Percentiles rank a stretch among this genome's conserved stretches.
Evolutionary conservation across 495 filamentous ascomycete genomes (phyloP).

Genomic region (Rhizodiscina lignyota): DNA sequence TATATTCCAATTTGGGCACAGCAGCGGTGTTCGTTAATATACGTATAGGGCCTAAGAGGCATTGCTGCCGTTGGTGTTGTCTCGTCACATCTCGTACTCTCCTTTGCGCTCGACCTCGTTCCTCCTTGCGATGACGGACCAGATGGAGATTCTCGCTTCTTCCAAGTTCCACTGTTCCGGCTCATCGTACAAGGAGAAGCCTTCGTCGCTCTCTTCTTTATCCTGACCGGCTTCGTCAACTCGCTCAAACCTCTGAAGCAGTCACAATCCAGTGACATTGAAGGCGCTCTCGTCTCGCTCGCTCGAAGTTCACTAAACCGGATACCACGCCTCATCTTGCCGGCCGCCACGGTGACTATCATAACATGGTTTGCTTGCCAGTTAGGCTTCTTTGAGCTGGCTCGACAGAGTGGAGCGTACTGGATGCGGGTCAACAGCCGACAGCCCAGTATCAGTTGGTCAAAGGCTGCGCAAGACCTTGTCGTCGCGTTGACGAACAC

Average conservation of each 20-base stretch:
- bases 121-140: neutral
- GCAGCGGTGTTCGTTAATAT: too few relatives aligned
- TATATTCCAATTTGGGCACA: too few relatives aligned
- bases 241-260: neutral
- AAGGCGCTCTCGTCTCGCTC: neutral
- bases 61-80: neutral
- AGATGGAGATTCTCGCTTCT: neutral
- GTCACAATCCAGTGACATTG: neutral
- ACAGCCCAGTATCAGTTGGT: too few relatives aligned
- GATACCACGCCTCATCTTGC: neutral
- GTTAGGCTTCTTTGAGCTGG: neutral
- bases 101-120: neutral
- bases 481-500: constrained; percentile 3
- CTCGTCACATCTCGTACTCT: neutral
- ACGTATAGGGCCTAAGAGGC: neutral
- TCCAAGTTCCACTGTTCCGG: neutral
- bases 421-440: neutral
- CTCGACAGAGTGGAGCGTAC: neutral
- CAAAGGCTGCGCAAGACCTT: neutral
- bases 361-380: neutral
- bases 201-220: neutral
- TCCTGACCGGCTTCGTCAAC: neutral
- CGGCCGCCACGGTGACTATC: neutral
- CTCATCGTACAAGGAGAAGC: neutral
- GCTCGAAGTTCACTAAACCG: neutral